Evolutionary conservation across 2,329 filamentous ascomycete species (phyloP), one percentile per base, ranked within the genome.

Genomic region (Xylariaceae sp.): DNA sequence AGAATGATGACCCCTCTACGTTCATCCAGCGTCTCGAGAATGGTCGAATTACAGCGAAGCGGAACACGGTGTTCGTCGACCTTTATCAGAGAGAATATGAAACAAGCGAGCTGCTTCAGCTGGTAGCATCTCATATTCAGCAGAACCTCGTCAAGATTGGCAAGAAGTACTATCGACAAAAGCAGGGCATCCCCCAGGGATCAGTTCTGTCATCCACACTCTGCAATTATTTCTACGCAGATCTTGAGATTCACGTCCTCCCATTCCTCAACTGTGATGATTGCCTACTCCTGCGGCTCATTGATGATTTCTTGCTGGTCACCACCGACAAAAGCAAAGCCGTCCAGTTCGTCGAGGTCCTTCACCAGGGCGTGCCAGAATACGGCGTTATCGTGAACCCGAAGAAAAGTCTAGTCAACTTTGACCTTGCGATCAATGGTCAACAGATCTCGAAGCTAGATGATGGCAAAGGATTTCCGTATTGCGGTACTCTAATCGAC

Each of bases 191-290:
- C 34, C 93, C 95, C 0, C 95, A 99, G 73, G 95, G 95, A 6
- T 97, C 93, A 0, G 83, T 97, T 1, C 72, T 99, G 4, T 97
- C 93, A 0, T 90, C 89, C 39, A 80, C 92, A 36, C 80, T 99
- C 4, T 98, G 95, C 79, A 98, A 92, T 74, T 94, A 96, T 75
- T 97, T 98, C 73, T 99, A 99, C 70, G 93, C 91, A 5, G 87
- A 95, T 61, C 83, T 98, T 1, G 95, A 99, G 73, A 75, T 75
- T 6, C 80, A 86, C 23, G 78, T 88, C 12, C 78, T 98, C 2
- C 70, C 69, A 0, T 98, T 97, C 69, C 74, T 95, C 2, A 66
- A 79, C 14, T 68, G 75, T 0, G 70, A 75, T 4, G 78, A 88
- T 29, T 88, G 84, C 45, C 74, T 97, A 2, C 78, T 99, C 6